phyloP scores from a whole-genome alignment of 1,284 basidiomycete species.

The Pterulicium gracile region DNA sequence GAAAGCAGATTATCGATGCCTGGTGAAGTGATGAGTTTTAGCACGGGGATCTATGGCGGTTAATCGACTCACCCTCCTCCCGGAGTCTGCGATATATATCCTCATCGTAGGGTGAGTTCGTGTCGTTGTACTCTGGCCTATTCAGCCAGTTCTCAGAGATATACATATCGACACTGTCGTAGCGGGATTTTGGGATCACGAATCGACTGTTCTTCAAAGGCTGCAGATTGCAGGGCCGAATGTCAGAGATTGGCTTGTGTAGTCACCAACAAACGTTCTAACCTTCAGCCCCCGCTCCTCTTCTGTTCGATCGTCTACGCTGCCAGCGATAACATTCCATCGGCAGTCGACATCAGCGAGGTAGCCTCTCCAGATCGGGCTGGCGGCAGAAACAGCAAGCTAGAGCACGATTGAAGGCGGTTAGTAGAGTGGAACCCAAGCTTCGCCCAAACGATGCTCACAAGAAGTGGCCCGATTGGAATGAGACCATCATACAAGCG shows the following conservation, averaged over 20 bases:
- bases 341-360: constrained; percentile 95
- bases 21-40: too few species aligned
- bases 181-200: constrained; percentile 90
- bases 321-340: constrained; percentile 97
- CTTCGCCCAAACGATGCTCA: constrained; percentile 22
- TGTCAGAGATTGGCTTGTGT: constrained; percentile 7
- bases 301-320: constrained; percentile 92
- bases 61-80: constrained; percentile 54
- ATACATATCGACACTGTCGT: constrained; percentile 93
- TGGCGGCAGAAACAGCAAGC: constrained; percentile 91
- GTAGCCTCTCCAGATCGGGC: constrained; percentile 90
- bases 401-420: constrained; percentile 19
- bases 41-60: too few species aligned
- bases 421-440: constrained; percentile 4
- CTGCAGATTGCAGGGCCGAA: constrained; percentile 35
- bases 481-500: constrained; percentile 91
- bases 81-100: constrained; percentile 62
- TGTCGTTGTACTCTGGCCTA: constrained; percentile 91
- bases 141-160: constrained; percentile 83
- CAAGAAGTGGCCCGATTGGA: constrained; percentile 91
- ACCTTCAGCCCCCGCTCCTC: constrained; percentile 89
- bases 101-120: constrained; percentile 71
- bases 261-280: constrained; percentile 7
- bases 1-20: constrained; percentile 85
- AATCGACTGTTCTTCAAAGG: constrained; percentile 68